Evolutionary conservation across 2,329 filamentous ascomycete species (phyloP).

Genomic region (Cyphellophora attinorum): DNA sequence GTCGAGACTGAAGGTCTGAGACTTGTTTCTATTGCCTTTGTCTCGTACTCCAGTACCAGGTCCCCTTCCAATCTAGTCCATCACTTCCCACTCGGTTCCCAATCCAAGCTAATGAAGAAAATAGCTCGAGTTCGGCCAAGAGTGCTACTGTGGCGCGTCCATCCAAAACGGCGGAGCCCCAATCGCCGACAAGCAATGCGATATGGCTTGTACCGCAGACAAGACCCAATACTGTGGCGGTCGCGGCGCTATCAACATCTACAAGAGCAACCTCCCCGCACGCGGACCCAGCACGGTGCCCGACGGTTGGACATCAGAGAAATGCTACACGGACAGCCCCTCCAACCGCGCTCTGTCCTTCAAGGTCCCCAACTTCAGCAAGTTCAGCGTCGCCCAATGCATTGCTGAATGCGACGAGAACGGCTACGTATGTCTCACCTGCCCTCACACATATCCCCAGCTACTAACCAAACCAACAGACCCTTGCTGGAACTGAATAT

Average conservation of each 20-base stretch:
- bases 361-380: conserved; percentile 17
- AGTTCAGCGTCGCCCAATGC: conserved; percentile 25
- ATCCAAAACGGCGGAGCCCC: conserved; percentile 17
- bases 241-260: conserved; percentile 42
- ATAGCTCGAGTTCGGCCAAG: conserved; percentile 23
- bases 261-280: conserved; percentile 23
- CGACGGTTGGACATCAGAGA: conserved; percentile 7
- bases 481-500: conserved; percentile 24
- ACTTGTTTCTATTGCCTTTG: too few relatives aligned
- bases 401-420: conserved; percentile 33
- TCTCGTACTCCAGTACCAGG: too few relatives aligned
- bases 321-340: conserved; percentile 12
- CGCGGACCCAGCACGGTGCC: neutral
- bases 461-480: conserved; percentile 5
- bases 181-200: conserved; percentile 41
- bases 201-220: conserved; percentile 26
- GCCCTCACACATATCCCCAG: conserved; percentile 9
- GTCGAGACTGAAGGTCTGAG: too few relatives aligned
- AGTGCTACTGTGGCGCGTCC: conserved; percentile 24
- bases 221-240: conserved; percentile 36
- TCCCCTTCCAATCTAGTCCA: too few relatives aligned
- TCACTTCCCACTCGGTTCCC: too few relatives aligned
- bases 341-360: conserved; percentile 4
- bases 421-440: conserved; percentile 7
- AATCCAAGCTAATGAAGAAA: too few relatives aligned